Evolutionary conservation across 352 stramenopile genomes (phyloP), one percentile per base, ranked within the genome.

Genomic region (Phytophthora chlamydospora): DNA sequence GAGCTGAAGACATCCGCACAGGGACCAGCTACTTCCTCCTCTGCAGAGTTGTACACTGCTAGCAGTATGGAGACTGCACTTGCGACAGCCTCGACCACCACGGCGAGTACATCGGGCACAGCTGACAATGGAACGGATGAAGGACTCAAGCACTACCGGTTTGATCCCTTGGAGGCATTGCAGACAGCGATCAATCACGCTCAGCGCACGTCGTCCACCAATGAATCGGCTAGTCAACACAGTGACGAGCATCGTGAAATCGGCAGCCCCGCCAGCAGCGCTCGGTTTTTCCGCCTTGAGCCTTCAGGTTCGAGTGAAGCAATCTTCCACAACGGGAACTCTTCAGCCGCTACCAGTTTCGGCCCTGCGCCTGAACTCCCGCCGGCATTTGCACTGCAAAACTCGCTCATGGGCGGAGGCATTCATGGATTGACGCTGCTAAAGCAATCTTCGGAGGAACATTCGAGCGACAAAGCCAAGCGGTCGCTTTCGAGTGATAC

Each of bases 341-440:
- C 12, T 1, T 54, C 16, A 41, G 19, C 27, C 21, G 32, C 7
- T 7, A 27, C 61, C 13, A 52, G 35, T 45, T 44, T 91, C 1
- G 78, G 71, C 0, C 64, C 78, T 13, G 72, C 81, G 2, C 83
- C 83, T 12, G 59, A 61, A 1, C 65, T 70, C 1, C 68, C 78
- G 12, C 85, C 83, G 19, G 52, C 66, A 8, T 80, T 94, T 42
- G 56, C 51, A 13, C 32, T 88, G 27, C 72, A 89, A 57, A 83
- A 92, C 60, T 94, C 81, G 27, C 78, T 94, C 41, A 76, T 88
- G 51, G 85, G 81, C 33, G 83, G 81, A 29, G 81, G 85, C 34
- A 91, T 92, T 43, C 78, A 89, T 34, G 45, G 67, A 8, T 68
- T 82, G 16, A 62, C 13, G 36, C n/a, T 35, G 0, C n/a, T 33